Conservation (phyloP, 306 rosid species). For the Castanopsis chinensis region DNA sequence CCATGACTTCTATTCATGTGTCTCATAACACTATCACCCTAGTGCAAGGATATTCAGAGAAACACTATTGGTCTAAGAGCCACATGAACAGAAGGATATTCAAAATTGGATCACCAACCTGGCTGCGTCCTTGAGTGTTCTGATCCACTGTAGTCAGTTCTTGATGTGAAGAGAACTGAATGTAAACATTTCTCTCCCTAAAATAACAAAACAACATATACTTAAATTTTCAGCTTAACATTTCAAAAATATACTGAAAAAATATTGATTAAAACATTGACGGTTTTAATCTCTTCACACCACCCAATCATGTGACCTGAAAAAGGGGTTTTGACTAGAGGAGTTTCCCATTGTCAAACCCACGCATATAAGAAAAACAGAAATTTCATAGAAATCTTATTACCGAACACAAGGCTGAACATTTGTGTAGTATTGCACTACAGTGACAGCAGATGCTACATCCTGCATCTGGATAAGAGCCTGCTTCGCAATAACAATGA, state of each 20-base stretch:
- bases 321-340: not conserved
- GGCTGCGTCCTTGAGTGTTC: not conserved
- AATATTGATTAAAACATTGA: not conserved
- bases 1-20: no score
- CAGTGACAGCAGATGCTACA: conserved; percentile 7
- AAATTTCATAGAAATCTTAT: not conserved
- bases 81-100: not conserved
- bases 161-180: conserved; percentile 8
- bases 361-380: not conserved
- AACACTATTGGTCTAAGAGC: not conserved
- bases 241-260: not conserved
- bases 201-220: not conserved
- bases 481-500: not conserved
- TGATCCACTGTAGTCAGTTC: conserved; percentile 7
- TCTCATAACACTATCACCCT: no score
- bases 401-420: conserved; percentile 7
- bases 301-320: not conserved
- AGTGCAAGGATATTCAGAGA: not conserved
- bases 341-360: not conserved
- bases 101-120: conserved; percentile 5
- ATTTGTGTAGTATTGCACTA: conserved; percentile 2
- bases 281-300: not conserved
- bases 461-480: conserved; percentile 16
- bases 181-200: conserved; percentile 10
- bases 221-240: not conserved